Percentiles rank a stretch among this genome's conserved stretches.
phyloP scores from a whole-genome alignment of 2,329 filamentous ascomycete genomes.

The Pyrenophora seminiperda region DNA sequence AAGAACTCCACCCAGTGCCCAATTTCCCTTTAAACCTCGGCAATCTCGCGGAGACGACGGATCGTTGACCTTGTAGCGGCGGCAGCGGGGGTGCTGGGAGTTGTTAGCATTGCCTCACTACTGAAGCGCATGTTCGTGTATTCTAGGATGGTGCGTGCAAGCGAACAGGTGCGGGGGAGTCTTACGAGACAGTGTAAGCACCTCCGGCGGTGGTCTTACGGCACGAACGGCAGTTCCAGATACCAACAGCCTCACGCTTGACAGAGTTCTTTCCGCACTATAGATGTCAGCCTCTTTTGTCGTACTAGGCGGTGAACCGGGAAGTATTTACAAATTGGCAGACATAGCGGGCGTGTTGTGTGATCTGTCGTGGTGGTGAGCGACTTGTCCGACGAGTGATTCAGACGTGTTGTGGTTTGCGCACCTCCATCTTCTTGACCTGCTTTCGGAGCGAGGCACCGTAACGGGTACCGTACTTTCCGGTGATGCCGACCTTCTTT shows the following conservation, averaged over 20 bases:
- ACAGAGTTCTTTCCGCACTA: conserved; percentile 83
- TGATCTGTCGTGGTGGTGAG: conserved; percentile 62
- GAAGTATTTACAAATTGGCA: too few species aligned
- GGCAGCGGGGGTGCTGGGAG: conserved; percentile 81
- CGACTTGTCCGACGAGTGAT: conserved; percentile 13
- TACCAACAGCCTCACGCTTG: conserved; percentile 86
- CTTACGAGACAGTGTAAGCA: conserved; percentile 96
- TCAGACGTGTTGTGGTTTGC: conserved; percentile 20
- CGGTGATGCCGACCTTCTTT: conserved; percentile 89
- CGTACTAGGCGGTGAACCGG: too few species aligned
- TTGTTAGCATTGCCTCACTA: conserved; percentile 31
- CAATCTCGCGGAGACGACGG: conserved; percentile 95
- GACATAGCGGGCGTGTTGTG: conserved; percentile 92
- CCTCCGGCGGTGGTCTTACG: conserved; percentile 92
- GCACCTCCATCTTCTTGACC: conserved; percentile 95
- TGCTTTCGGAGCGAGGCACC: conserved; percentile 99
- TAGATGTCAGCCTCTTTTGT: too few species aligned
- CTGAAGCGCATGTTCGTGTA: background rate
- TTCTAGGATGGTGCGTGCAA: background rate
- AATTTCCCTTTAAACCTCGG: conserved; percentile 74
- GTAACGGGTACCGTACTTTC: conserved; percentile 95
- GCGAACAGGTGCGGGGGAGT: conserved; percentile 14
- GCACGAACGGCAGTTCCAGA: conserved; percentile 97
- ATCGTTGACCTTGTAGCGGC: conserved; percentile 95
- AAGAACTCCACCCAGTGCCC: conserved; percentile 43